Base-by-base conservation (phyloP, 179 eudicot genomes). In the Silene noctiflora region DNA sequence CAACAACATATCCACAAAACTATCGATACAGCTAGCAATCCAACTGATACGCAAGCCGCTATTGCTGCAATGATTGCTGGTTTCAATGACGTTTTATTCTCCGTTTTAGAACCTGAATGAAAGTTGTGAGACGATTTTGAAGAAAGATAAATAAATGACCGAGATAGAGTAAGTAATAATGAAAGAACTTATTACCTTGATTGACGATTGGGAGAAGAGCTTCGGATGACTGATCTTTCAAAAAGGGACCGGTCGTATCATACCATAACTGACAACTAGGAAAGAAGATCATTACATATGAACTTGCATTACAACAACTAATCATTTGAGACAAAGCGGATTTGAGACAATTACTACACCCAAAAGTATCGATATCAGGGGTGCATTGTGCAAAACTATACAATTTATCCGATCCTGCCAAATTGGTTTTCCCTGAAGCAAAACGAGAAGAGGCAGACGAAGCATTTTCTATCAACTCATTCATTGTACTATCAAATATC, bases 341-440 rank as follows among this genome's bases (percentile, higher is more conserved):
- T 51, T 21, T 68, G 2, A 79, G 55, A 20, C 82, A 79, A 21
- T 0, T 73, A 19, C 59, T n/a, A 25, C 82, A 79, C 11, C 56
- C 51, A 10, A 24, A 35, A 24, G 8, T 19, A 68, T 44, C 56
- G 0, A 79, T 20, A 48, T 74, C 78, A 2, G 78, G 75, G 22
- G 78, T 74, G 35, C 82, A 79, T n/a, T 79, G 82, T 5, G 72
- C 82, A 16, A 74, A 66, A 48, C 48, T 16, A 78, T 72, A 73
- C 59, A 78, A 14, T 62, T 63, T 16, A n/a, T 31, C 21, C 1
- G 11, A 10, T 25, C 17, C 20, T 13, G 68, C 46, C 25, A 78
- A 2, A 17, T 61, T 68, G 13, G 55, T 68, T 60, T 67, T 67
- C 59, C 75, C 29, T 0, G 78, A 74, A 0, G 70, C 82, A 68